Base-by-base conservation (phyloP, 2,329 filamentous ascomycete genomes). In the Elsinoe batatas region DNA sequence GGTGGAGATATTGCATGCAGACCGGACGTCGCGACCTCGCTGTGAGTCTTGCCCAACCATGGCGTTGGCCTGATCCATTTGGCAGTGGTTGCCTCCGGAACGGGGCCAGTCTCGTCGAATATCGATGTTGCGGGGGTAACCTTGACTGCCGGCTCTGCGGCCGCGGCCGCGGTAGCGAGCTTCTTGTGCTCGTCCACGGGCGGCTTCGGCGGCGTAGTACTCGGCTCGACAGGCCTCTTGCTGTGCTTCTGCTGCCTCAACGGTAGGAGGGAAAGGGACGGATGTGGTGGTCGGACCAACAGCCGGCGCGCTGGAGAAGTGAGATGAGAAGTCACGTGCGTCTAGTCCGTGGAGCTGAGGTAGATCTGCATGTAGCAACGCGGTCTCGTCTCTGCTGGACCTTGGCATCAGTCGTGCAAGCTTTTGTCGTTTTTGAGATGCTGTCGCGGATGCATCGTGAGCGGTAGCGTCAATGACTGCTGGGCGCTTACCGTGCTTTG, bases 381-480 rank as follows among this genome's bases (percentile, higher is more conserved):
- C 7, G 10, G 35, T 32, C 51, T 68, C 63, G 58, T 61, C 61
- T 66, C 67, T 15, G 22, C 61, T 61, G 10, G 62, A 62, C 33
- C 70, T 62, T 22, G 70, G 66, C 61, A 72, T 69, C 22, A 68
- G 58, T 2, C 68, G 68, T 13, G 67, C 71, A 13, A 75, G 64
- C 59, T 69, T 73, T n/a, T 69, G 72, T 18, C 74, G 67, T 58
- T 76, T 76, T 1, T 73, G 70, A 10, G 72, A 74, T 49, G 66
- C 71, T 6, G 68, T 57, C 20, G 60, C 58, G 8, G 63, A 60
- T 5, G 62, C 60, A 53, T 65, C 58, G 62, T 65, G 60, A 61
- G 65, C 57, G 43, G 65, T 67, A 12, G 69, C 63, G 13, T 68
- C 68, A 36, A 67, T 65, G 4, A n/a, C n/a, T n/a, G n/a, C n/a